Evolutionary conservation across 228 moss, liverwort and hornwort species (phyloP), one percentile per base, ranked within the genome.

Genomic region (Sphagnum fallax): DNA sequence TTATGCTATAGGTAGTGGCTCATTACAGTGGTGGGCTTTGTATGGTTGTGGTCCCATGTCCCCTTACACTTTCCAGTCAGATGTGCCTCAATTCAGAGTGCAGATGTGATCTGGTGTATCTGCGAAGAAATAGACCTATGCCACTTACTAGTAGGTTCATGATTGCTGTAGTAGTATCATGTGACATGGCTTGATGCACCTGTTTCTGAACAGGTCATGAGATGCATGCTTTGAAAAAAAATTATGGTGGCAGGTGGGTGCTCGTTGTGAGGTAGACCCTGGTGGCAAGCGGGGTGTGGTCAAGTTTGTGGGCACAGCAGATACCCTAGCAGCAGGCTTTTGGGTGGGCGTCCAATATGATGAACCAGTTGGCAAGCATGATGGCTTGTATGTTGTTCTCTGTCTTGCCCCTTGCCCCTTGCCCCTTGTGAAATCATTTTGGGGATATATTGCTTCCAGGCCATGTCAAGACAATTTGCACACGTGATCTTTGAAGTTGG

Each of bases 301-400:
- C 49, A 93, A 87, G 73, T 97, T 83, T 53, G 85, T 93, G 48
- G 97, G 97, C 50, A 90, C 73, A 75, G 97, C 91, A 63, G 93
- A 90, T 51, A 80, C 60, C 70, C 79, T 93, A 62, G 87, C 71
- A 63, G 79, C 85, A 71, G 97, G 97, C 76, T 91, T 82, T 71
- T 97, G 97, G 97, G 72, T 97, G 73, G 97, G 97, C 67, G 91
- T 97, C 62, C 91, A 93, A n/a, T 97, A 91, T 55, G 97, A 97
- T 79, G 97, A 97, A 77, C 97, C 97, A 65, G 90, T 97, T 48
- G 97, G 97, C 70, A 97, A 93, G 80, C 88, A 97, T 89, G 93
- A 97, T 78, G 97, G 97, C 88, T 50, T 91, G 93, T 95, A 90
- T 50, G 87, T 72, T 8, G 69, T 51, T 70, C 49, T 71, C 6